Base-by-base conservation (phyloP, 371 early-diverging fungal genomes). In the Rhizopus arrhizus region DNA sequence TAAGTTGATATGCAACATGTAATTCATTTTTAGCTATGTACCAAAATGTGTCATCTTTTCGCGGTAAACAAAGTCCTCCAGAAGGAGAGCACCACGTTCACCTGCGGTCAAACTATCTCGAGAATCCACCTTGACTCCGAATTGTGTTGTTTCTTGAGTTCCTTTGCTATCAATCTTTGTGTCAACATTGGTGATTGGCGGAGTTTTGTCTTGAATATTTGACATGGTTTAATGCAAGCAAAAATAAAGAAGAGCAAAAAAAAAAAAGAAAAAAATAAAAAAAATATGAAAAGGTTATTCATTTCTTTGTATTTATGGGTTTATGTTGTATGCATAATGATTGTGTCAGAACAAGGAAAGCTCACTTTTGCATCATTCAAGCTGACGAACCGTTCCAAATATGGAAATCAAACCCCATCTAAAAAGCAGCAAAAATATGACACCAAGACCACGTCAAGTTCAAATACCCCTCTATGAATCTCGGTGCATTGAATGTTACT, bases 31-130 rank as follows among this genome's bases (percentile, higher is more conserved):
- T 22, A 22, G 2, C 22, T 22, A 22, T 22, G 22, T 22, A 22
- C 22, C 84, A 59, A 85, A 85, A 56, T 84, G 84, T 68, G 71
- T 73, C 33, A 84, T 69, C 49, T 79, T 79, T 53, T 84, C 81
- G 29, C 74, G 75, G 50, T 77, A 53, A 58, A 66, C 61, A 43
- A 80, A 79, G 54, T 84, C 85, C 57, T 82, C 74, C 58, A 82
- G 36, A n/a, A 82, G 58, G 11, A 75, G 68, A 13, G 82, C 78
- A 2, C 82, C 85, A 54, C 74, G 67, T 13, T 61, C 56, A 16
- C 81, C 82, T 50, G 80, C 84, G 33, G 65, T 68, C 5, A 75
- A 36, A 29, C 64, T 67, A 41, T 70, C 68, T 10, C 64, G 57
- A 49, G 63, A 64, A 43, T 70, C 66, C 35, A 70, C 55, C 36